A percentile compares a stretch with the other conserved stretches of the same genome.
Conservation (phyloP, 371 early-diverging fungal species). For the Mortierella polycephala region DNA sequence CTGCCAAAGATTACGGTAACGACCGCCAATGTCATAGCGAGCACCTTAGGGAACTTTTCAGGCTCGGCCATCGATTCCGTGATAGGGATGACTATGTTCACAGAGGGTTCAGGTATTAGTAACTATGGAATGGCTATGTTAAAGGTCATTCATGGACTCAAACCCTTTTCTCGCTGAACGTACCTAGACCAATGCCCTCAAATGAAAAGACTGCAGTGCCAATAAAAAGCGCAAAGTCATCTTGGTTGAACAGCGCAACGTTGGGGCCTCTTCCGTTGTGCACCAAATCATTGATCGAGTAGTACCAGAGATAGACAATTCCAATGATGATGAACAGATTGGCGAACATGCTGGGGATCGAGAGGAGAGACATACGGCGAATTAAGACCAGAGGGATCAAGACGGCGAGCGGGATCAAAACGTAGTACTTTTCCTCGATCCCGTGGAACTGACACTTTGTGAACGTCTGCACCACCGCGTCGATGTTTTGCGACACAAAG, state of each 20-base stretch:
- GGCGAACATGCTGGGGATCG: slow-evolving; percentile 77
- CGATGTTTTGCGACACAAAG: slow-evolving; percentile 80
- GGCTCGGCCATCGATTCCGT: slow-evolving; percentile 65
- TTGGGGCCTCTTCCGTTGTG: slow-evolving; percentile 15
- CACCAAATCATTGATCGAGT: slow-evolving; percentile 63
- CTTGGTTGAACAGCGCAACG: slow-evolving; percentile 61
- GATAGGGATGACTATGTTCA: slow-evolving; percentile 57
- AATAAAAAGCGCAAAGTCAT: slow-evolving; percentile 72
- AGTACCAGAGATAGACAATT: slow-evolving; percentile 74
- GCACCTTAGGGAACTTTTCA: slow-evolving; percentile 64
- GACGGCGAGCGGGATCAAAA: slow-evolving; percentile 74
- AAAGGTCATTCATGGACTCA: background rate
- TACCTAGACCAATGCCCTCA: slow-evolving; percentile 78
- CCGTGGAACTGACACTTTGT: slow-evolving; percentile 61
- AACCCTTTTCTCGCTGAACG: background rate
- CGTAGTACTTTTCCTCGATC: slow-evolving; percentile 57
- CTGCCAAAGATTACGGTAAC: slow-evolving; percentile 66
- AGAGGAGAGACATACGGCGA: slow-evolving; percentile 76
- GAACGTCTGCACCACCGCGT: slow-evolving; percentile 66
- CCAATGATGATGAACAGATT: slow-evolving; percentile 83
- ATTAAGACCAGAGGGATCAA: slow-evolving; percentile 83
- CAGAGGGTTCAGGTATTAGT: background rate
- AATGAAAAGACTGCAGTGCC: slow-evolving; percentile 82
- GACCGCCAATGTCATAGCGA: slow-evolving; percentile 63
- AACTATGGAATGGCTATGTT: too few relatives aligned